These are phyloP conservation scores for Pleurotus tuoliensis DNA, from an alignment of 768 basidiomycete species.

Conservation along the genomic window DNA sequence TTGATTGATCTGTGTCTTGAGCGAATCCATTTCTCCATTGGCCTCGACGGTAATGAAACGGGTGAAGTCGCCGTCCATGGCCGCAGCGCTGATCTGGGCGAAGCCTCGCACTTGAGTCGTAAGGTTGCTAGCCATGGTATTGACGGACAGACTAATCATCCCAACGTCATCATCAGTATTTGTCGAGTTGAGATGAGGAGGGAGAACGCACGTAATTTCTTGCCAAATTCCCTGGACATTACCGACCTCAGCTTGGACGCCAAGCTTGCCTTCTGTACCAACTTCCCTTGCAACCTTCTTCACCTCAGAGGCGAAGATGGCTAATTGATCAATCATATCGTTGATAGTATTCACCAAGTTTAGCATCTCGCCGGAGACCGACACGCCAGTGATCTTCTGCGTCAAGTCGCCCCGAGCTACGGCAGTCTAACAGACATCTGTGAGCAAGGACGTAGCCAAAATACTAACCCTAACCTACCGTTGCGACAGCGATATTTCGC, in stretches of 20 bases:
- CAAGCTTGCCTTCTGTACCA: slow-evolving; percentile 97
- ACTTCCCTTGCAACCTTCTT: slow-evolving; percentile 97
- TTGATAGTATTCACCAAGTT: slow-evolving; percentile 97
- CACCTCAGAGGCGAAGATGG: slow-evolving; percentile 58
- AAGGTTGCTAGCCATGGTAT: slow-evolving; percentile 95
- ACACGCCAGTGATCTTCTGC: slow-evolving; percentile 88
- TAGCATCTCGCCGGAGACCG: slow-evolving; percentile 95
- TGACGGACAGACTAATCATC: slow-evolving; percentile 75
- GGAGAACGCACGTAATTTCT: slow-evolving; percentile 82
- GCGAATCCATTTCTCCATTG: slow-evolving; percentile 96
- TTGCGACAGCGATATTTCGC: slow-evolving; percentile 88
- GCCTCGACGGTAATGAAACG: slow-evolving; percentile 99
- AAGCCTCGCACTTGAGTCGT: slow-evolving; percentile 99
- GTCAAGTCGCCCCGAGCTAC: slow-evolving; percentile 93
- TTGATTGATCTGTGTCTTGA: slow-evolving; percentile 98
- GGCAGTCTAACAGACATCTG: slow-evolving; percentile 47
- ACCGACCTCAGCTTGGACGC: slow-evolving; percentile 95
- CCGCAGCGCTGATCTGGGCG: slow-evolving; percentile 96
- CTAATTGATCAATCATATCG: slow-evolving; percentile 64
- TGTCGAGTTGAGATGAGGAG: not conserved
- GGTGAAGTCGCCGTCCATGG: slow-evolving; percentile 98
- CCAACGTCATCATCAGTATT: not conserved
- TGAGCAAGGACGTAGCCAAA: not conserved
- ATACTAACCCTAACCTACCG: slow-evolving; percentile 43
- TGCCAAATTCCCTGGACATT: slow-evolving; percentile 98